These are phyloP conservation scores for Asterella californica DNA, from an alignment of 225 moss, liverwort and hornwort genomes.

Conservation along the genomic window DNA sequence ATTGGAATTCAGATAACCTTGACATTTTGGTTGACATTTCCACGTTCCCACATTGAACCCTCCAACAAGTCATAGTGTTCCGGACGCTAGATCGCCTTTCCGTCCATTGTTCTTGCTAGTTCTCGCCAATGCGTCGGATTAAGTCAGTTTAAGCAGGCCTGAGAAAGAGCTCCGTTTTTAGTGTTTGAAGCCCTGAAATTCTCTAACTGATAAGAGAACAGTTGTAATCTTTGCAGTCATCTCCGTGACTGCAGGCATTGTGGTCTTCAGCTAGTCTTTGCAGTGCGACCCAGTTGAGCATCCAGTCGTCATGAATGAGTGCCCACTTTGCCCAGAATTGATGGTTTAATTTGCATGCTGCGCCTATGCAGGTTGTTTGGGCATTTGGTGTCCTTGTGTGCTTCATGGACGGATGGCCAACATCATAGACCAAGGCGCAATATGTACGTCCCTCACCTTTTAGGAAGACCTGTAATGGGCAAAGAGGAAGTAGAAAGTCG, in stretches of 20 bases:
- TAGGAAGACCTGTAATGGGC: neutral
- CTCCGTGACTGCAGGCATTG: neutral
- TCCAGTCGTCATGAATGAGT: neutral
- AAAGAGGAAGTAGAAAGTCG: no score
- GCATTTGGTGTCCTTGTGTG: constrained; percentile 29
- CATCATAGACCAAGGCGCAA: constrained; percentile 35
- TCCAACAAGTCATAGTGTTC: neutral
- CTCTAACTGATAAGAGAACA: no score
- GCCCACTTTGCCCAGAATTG: neutral
- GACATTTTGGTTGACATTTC: neutral
- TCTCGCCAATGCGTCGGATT: no score
- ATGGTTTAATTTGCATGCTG: neutral
- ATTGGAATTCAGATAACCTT: no score
- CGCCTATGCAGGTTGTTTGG: constrained; percentile 22
- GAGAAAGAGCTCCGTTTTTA: no score
- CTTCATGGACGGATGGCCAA: constrained; percentile 20
- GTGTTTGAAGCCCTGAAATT: no score
- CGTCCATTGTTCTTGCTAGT: no score
- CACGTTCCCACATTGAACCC: neutral
- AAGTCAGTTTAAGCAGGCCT: no score
- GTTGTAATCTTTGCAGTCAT: no score
- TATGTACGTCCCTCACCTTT: constrained; percentile 15
- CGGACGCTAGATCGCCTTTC: neutral
- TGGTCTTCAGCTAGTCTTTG: neutral
- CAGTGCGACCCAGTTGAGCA: neutral